Evolutionary conservation across 805 yeast species (phyloP), one percentile per base, ranked within the genome.

Genomic region (Vanderwaltozyma yarrowii): DNA sequence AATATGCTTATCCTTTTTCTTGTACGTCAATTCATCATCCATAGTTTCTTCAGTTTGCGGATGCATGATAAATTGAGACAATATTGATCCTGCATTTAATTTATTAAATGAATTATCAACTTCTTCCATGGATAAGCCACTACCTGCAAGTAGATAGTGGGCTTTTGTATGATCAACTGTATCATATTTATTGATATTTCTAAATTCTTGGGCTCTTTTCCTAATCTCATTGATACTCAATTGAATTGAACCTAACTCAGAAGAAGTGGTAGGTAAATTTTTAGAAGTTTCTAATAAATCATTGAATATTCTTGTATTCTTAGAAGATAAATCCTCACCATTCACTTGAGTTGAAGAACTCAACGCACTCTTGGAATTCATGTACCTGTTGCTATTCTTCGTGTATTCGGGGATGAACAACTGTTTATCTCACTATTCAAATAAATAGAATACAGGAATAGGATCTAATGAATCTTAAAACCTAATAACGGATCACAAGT

Each of bases 81-180:
- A 21, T 7, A 21, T 7, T 21, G 23, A 9, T 15, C 24, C 37
- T 14, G 24, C n/a, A n/a, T 39, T 29, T 29, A 58, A 62, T 43
- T 49, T 46, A 28, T 62, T 60, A 41, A 80, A 61, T 36, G 77
- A 79, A 23, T 61, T 61, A 46, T 82, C 87, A 27, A 88, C 76
- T 40, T 85, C 92, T 49, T 85, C 95, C 37, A 89, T 80, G 30
- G 84, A 77, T 37, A 87, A 72, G 2, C 96, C 96, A 52, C 89
- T 80, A 1, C 89, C 83, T 5, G 96, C 95, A 31, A 89, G 65
- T 30, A 92, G 64, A 57, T 92, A 92, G 54, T 92, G 97, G 2
- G 84, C 92, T 50, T 76, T 79, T 2, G 86, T 79, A 51, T 66
- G 68, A 28, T 62, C 58, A 10, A 15, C 30, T 11, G 12, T 30